phyloP scores from a whole-genome alignment of 352 stramenopile genomes.

The Pilasporangium apinafurcum region DNA sequence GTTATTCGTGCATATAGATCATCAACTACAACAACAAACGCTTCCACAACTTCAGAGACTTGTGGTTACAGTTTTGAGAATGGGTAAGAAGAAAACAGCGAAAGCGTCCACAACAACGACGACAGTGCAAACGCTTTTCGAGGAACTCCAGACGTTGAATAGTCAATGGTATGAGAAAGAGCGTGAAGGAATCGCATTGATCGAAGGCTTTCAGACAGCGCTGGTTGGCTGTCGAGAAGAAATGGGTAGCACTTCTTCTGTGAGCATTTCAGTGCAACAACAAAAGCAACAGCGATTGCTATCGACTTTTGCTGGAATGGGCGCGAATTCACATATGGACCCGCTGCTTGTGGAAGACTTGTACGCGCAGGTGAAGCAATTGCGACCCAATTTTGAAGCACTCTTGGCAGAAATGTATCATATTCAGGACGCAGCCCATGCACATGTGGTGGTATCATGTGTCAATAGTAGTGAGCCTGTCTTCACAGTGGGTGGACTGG shows the following conservation, averaged over 20 bases:
- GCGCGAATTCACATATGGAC: slow-evolving; percentile 39
- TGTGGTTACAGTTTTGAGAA: too few relatives aligned
- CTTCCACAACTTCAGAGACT: too few relatives aligned
- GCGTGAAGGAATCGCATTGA: slow-evolving; percentile 52
- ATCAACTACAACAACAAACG: too few relatives aligned
- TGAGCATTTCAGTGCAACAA: background rate
- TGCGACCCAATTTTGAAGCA: slow-evolving; percentile 34
- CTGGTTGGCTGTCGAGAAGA: slow-evolving; percentile 31
- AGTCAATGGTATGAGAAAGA: slow-evolving; percentile 53
- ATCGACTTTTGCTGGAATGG: slow-evolving; percentile 15
- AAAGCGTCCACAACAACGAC: background rate
- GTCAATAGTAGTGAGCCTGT: background rate
- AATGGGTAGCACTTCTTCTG: slow-evolving; percentile 4
- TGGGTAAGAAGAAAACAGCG: slow-evolving; percentile 34
- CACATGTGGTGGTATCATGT: slow-evolving; percentile 6
- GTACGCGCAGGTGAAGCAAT: slow-evolving; percentile 48
- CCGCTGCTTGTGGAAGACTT: slow-evolving; percentile 64
- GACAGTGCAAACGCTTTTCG: slow-evolving; percentile 21
- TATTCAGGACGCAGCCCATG: slow-evolving; percentile 13
- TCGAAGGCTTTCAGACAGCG: slow-evolving; percentile 67
- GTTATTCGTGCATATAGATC: too few relatives aligned
- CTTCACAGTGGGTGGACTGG: slow-evolving; percentile 5
- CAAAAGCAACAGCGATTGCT: slow-evolving; percentile 1
- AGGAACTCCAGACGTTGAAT: slow-evolving; percentile 31
- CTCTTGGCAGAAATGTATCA: slow-evolving; percentile 58